phyloP scores from a whole-genome alignment of 2,329 filamentous ascomycete species.

The Thelonectria blattea region DNA sequence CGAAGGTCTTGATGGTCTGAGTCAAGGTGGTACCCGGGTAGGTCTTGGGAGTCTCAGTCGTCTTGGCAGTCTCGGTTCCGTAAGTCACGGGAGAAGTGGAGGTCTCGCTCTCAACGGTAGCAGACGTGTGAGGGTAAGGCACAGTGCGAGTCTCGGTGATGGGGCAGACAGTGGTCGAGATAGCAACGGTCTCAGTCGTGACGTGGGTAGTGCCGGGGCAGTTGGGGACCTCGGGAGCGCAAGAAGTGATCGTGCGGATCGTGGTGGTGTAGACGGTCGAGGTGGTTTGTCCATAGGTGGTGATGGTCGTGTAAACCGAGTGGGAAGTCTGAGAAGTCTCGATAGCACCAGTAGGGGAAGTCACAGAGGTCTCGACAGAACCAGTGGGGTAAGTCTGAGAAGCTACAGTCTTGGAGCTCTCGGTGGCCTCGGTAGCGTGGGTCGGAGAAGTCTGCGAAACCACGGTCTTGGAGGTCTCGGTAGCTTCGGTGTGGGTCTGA shows the following conservation, averaged over 20 bases:
- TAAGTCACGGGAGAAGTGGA: background rate
- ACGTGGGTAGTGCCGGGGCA: constrained; percentile 19
- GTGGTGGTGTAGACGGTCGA: constrained; percentile 31
- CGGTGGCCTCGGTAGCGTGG: too few species aligned
- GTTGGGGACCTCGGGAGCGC: constrained; percentile 25
- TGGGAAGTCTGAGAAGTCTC: too few species aligned
- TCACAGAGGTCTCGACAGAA: background rate
- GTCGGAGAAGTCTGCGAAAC: background rate
- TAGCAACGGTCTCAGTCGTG: constrained; percentile 29
- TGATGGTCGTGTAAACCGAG: constrained; percentile 21
- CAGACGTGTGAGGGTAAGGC: background rate
- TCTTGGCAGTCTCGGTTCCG: background rate
- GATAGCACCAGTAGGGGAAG: background rate
- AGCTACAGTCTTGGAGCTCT: too few species aligned
- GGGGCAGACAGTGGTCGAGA: constrained; percentile 32
- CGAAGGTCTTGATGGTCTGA: too few species aligned
- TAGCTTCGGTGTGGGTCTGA: background rate
- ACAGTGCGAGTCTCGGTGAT: background rate
- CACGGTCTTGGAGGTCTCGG: background rate
- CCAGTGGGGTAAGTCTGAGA: background rate
- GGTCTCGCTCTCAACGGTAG: too few species aligned
- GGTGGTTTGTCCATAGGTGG: background rate
- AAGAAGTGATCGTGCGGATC: constrained; percentile 24
- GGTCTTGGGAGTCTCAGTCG: too few species aligned
- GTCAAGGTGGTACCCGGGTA: too few species aligned